Conservation (phyloP, 257 asterid genomes). For the Salvia splendens region DNA sequence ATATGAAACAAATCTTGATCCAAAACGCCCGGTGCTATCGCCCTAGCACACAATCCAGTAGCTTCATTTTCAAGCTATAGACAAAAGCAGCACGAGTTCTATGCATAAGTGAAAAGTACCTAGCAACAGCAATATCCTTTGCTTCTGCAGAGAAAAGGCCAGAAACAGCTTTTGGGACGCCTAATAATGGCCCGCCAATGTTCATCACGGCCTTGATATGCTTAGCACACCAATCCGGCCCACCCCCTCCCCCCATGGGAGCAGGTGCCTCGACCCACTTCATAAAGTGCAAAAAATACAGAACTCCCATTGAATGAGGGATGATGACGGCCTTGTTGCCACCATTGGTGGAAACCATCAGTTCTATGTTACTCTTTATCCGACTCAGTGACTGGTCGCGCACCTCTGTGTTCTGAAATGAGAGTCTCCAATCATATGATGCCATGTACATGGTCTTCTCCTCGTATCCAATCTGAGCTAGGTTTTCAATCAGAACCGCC, state of each 20-base stretch:
- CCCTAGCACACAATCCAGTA: constrained; percentile 41
- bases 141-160: constrained; percentile 74
- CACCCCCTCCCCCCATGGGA: constrained; percentile 97
- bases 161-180: constrained; percentile 69
- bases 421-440: constrained; percentile 92
- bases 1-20: constrained; percentile 63
- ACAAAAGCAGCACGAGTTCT: not conserved
- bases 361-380: constrained; percentile 72
- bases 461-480: constrained; percentile 89
- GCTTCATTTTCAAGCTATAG: not conserved
- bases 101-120: constrained; percentile 29
- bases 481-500: constrained; percentile 90
- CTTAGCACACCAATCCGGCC: constrained; percentile 81
- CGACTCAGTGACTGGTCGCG: constrained; percentile 76
- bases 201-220: constrained; percentile 81
- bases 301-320: constrained; percentile 91
- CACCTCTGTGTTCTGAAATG: constrained; percentile 94
- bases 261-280: constrained; percentile 92
- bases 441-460: constrained; percentile 97
- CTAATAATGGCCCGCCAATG: constrained; percentile 81
- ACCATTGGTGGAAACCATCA: constrained; percentile 72
- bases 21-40: constrained; percentile 72
- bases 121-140: constrained; percentile 63
- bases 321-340: constrained; percentile 79
- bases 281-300: constrained; percentile 85